These are phyloP conservation scores for Aspergillus proliferans DNA, from an alignment of 2,329 filamentous ascomycete genomes.

Conservation along the genomic window DNA sequence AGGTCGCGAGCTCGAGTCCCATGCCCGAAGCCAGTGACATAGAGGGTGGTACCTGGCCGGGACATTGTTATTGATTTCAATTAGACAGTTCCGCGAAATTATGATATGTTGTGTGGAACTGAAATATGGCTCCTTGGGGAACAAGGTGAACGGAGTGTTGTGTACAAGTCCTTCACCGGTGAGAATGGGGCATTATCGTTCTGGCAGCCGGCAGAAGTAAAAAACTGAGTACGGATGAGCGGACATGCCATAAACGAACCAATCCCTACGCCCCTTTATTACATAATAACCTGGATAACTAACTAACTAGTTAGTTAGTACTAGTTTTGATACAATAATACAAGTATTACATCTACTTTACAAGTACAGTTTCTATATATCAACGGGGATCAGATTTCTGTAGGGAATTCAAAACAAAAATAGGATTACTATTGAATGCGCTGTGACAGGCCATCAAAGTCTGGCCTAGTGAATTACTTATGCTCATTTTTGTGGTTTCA, in stretches of 20 bases:
- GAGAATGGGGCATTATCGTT: no score
- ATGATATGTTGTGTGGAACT: no score
- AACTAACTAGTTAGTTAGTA: neutral
- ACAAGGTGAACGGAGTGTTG: no score
- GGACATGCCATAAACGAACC: neutral
- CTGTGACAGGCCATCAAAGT: no score
- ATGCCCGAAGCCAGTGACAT: constrained; percentile 98
- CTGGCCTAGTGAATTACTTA: no score
- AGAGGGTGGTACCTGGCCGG: constrained; percentile 87
- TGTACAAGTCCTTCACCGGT: no score
- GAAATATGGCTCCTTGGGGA: no score
- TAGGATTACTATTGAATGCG: no score
- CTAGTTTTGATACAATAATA: neutral
- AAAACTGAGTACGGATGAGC: constrained; percentile 1
- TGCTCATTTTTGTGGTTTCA: no score
- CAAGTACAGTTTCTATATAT: no score
- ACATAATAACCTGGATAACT: neutral
- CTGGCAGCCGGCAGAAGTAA: neutral
- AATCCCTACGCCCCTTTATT: neutral
- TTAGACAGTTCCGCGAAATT: neutral
- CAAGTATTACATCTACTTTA: neutral
- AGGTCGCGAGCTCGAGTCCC: constrained; percentile 97
- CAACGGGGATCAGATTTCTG: no score
- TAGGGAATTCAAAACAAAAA: neutral
- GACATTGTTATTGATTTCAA: constrained; percentile 58